These are phyloP conservation scores for Coemansia sp. DNA, from an alignment of 192 early-diverging fungal genomes.

Conservation along the genomic window DNA sequence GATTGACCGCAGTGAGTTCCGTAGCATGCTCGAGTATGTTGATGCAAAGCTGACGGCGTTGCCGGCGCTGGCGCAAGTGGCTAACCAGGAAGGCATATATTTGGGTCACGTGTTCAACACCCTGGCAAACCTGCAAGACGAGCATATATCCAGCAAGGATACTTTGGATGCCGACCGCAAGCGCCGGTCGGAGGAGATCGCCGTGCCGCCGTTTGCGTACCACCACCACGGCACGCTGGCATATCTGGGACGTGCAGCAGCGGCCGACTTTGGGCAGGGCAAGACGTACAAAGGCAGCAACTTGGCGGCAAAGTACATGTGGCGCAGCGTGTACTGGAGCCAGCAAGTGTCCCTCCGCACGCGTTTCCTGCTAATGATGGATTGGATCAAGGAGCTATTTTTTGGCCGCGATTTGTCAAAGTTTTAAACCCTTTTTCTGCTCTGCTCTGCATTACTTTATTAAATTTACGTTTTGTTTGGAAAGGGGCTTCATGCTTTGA, in stretches of 20 bases:
- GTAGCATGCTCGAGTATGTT: slow-evolving; percentile 43
- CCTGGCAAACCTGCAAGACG: slow-evolving; percentile 9
- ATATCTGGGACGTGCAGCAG: slow-evolving; percentile 62
- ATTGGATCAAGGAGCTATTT: slow-evolving; percentile 86
- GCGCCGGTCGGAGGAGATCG: slow-evolving; percentile 12
- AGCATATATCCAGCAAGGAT: neutral
- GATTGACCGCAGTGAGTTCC: slow-evolving; percentile 39
- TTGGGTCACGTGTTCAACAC: slow-evolving; percentile 69
- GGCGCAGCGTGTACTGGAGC: slow-evolving; percentile 57
- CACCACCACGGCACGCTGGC: slow-evolving; percentile 67
- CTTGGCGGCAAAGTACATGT: slow-evolving; percentile 51
- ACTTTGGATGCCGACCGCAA: neutral
- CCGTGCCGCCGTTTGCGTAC: slow-evolving; percentile 63
- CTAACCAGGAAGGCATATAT: slow-evolving; percentile 83
- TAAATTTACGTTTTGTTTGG: neutral
- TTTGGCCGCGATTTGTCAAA: slow-evolving; percentile 86
- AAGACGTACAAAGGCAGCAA: slow-evolving; percentile 46
- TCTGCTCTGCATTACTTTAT: neutral
- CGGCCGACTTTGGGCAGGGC: slow-evolving; percentile 54
- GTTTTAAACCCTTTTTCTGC: slow-evolving; percentile 22
- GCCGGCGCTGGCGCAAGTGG: slow-evolving; percentile 89
- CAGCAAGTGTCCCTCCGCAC: slow-evolving; percentile 73
- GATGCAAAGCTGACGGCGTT: slow-evolving; percentile 64
- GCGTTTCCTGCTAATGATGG: slow-evolving; percentile 73
- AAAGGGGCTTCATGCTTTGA: neutral